Conservation (phyloP, 1,284 basidiomycete species). For the Naganishia sp. region DNA sequence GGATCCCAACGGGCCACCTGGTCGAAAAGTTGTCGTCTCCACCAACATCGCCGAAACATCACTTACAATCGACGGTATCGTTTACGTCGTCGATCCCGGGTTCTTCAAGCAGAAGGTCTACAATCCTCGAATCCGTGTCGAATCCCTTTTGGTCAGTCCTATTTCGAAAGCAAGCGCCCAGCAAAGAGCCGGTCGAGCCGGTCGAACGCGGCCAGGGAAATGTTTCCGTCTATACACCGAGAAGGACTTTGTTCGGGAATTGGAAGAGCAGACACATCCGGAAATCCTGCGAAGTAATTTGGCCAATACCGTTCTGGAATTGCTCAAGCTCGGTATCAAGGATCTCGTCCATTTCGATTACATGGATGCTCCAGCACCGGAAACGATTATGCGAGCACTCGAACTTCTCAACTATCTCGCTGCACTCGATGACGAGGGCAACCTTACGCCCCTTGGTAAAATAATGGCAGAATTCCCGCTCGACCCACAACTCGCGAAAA, state of each 20-base stretch:
- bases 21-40: slow-evolving; percentile 90
- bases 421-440: slow-evolving; percentile 92
- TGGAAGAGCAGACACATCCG: slow-evolving; percentile 95
- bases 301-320: slow-evolving; percentile 88
- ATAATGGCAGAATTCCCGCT: slow-evolving; percentile 99
- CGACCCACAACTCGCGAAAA: slow-evolving; percentile 94
- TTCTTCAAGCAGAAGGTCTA: slow-evolving; percentile 98
- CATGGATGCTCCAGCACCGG: slow-evolving; percentile 88
- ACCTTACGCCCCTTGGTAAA: slow-evolving; percentile 79
- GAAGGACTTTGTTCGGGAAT: slow-evolving; percentile 91
- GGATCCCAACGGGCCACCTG: slow-evolving; percentile 70
- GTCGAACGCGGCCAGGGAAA: slow-evolving; percentile 92
- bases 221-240: slow-evolving; percentile 97
- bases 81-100: slow-evolving; percentile 97
- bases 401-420: slow-evolving; percentile 91
- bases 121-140: slow-evolving; percentile 93
- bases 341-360: slow-evolving; percentile 93
- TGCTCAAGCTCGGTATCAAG: slow-evolving; percentile 92
- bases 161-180: slow-evolving; percentile 96
- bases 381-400: slow-evolving; percentile 95
- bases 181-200: slow-evolving; percentile 94
- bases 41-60: slow-evolving; percentile 99
- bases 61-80: slow-evolving; percentile 96
- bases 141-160: slow-evolving; percentile 88
- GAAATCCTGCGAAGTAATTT: slow-evolving; percentile 92